These are phyloP conservation scores for Ottelia alismoides DNA, from an alignment of 106 monocot genomes.

Conservation along the genomic window DNA sequence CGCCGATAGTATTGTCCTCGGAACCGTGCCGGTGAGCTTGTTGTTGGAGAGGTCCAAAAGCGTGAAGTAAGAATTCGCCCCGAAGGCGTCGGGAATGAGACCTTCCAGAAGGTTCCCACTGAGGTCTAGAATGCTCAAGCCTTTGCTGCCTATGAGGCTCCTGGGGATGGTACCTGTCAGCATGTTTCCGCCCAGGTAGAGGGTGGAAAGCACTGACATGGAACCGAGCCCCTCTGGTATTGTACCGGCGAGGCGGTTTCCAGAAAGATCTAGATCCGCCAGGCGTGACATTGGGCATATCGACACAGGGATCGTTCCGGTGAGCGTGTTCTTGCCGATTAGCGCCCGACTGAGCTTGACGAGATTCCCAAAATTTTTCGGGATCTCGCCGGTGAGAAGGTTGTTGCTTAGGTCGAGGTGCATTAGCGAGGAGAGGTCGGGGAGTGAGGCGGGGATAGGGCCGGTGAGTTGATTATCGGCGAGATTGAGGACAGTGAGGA, in stretches of 20 bases:
- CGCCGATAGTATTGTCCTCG: no score
- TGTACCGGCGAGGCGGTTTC: constrained; percentile 31
- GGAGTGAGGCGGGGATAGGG: constrained; percentile 34
- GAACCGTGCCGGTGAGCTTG: no score
- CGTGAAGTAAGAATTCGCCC: constrained; percentile 35
- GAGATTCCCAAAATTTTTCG: constrained; percentile 30
- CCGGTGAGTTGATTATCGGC: constrained; percentile 57
- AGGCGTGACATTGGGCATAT: constrained; percentile 31
- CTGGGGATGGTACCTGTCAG: constrained; percentile 36
- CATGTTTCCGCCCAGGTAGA: constrained; percentile 45
- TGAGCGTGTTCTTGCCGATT: constrained; percentile 35
- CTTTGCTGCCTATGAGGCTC: constrained; percentile 24
- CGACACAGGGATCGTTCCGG: constrained; percentile 35
- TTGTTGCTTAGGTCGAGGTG: constrained; percentile 57
- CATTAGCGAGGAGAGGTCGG: constrained; percentile 31
- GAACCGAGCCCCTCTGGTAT: constrained; percentile 31
- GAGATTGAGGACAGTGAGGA: constrained; percentile 52
- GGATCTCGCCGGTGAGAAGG: constrained; percentile 32
- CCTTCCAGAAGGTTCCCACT: constrained; percentile 47
- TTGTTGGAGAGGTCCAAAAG: constrained; percentile 45
- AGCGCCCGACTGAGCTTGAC: constrained; percentile 61
- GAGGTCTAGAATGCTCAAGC: constrained; percentile 50
- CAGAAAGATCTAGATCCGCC: constrained; percentile 54
- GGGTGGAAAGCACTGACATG: constrained; percentile 40
- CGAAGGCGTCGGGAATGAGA: constrained; percentile 47